Evolutionary conservation across 257 asterid genomes (phyloP), one percentile per base, ranked within the genome.

Genomic region (Catharanthus roseus): DNA sequence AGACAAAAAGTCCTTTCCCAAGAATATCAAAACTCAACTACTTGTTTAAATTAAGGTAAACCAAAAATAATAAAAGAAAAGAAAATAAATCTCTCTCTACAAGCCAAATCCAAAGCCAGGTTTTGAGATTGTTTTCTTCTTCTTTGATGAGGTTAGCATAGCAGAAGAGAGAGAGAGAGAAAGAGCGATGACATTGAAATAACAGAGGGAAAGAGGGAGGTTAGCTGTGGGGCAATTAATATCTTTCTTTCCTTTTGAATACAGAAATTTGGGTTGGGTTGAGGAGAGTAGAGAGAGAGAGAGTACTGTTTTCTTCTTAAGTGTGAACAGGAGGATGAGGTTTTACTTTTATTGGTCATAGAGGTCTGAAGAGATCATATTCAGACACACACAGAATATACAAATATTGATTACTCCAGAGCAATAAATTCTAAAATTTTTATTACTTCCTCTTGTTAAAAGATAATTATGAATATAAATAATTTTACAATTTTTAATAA

Each of bases 21-120:
- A 82, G 80, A 82, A 85, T 38, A 38, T 38, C 79, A 85, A n/a
- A n/a, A n/a, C n/a, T 75, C 84, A 82, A 81, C 88, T 85, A 88
- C 90, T 86, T 82, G 81, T 75, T 74, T 38, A 38, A 3, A 8
- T 38, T 38, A 38, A 38, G 42, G 42, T n/a, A n/a, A n/a, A n/a
- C n/a, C n/a, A n/a, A n/a, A n/a, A n/a, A n/a, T n/a, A n/a, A 8
- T 38, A 38, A 38, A 38, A 38, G 42, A 38, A 71, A 38, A 18
- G 57, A 54, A 33, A 39, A 64, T 19, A 4, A 38, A n/a, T n/a
- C n/a, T n/a, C n/a, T n/a, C n/a, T n/a, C n/a, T n/a, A n/a, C n/a
- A n/a, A n/a, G n/a, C n/a, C n/a, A n/a, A 38, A 65, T 24, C 13
- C 36, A 21, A 38, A 8, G n/a, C n/a, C n/a, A 44, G 34, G 38